These are phyloP conservation scores for Penicillium decumbens DNA, from an alignment of 2,329 filamentous ascomycete genomes.

Conservation along the genomic window DNA sequence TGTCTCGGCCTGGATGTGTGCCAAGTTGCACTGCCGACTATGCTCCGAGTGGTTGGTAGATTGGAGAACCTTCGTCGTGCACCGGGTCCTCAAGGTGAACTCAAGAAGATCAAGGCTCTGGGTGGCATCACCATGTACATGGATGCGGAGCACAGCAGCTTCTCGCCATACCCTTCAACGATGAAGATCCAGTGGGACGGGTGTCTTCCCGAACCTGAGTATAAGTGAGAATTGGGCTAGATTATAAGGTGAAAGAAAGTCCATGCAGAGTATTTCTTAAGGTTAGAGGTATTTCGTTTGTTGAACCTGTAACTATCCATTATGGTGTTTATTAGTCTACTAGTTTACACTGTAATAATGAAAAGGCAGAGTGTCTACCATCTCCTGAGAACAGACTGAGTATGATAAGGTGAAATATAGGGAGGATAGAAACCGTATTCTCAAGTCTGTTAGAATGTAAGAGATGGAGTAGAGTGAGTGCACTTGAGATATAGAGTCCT, in stretches of 20 bases:
- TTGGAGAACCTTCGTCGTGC: conserved; percentile 41
- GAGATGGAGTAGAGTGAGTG: too few species aligned
- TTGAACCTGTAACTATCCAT: not conserved
- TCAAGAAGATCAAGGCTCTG: conserved; percentile 38
- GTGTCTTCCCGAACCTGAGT: conserved; percentile 20
- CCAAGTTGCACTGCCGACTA: conserved; percentile 34
- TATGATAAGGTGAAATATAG: not conserved
- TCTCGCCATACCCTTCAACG: conserved; percentile 42
- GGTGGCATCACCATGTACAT: conserved; percentile 44
- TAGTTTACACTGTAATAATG: not conserved
- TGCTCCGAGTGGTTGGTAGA: conserved; percentile 40
- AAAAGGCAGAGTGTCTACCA: not conserved
- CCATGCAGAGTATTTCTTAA: not conserved
- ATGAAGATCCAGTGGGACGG: conserved; percentile 46
- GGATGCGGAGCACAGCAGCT: conserved; percentile 41
- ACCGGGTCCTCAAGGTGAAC: conserved; percentile 38
- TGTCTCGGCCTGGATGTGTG: conserved; percentile 51
- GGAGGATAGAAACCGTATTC: too few species aligned
- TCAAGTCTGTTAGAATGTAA: too few species aligned
- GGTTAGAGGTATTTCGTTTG: not conserved
- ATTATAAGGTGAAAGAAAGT: not conserved
- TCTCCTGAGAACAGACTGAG: too few species aligned
- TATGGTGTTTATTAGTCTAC: not conserved
- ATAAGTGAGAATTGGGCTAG: not conserved
- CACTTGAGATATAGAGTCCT: conserved; percentile 10